phyloP scores from a whole-genome alignment of 176 grass and related monocot species.

The Triticum turgidum region DNA sequence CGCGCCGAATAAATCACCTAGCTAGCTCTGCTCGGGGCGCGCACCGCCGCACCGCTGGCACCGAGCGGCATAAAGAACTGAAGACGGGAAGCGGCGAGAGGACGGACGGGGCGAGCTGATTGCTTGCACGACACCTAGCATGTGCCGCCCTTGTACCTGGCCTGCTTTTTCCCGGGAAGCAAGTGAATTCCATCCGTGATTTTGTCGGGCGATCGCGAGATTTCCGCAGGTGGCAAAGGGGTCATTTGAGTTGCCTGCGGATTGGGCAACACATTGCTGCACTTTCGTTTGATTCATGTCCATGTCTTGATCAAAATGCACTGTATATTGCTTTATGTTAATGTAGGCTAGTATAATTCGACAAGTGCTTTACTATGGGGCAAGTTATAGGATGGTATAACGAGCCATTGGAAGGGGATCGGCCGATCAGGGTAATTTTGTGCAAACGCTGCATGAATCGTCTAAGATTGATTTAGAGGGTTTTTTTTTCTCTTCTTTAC shows the following conservation, averaged over 20 bases:
- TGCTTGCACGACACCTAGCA: conserved; percentile 25
- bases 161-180: background rate
- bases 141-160: conserved; percentile 19
- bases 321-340: background rate
- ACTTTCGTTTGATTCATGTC: background rate
- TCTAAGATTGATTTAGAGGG: background rate
- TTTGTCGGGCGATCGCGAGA: conserved; percentile 1
- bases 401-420: background rate
- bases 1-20: background rate
- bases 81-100: background rate
- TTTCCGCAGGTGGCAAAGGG: conserved; percentile 23
- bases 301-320: background rate
- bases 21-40: background rate
- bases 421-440: background rate
- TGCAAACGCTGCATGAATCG: background rate
- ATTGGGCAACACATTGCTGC: background rate
- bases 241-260: background rate
- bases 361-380: background rate
- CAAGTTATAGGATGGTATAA: background rate
- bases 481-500: no score
- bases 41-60: no score
- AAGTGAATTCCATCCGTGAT: background rate
- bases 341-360: background rate
- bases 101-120: background rate
- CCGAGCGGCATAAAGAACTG: background rate